Evolutionary conservation across 805 yeast genomes (phyloP), one percentile per base, ranked within the genome.

Genomic region (Myxozyma geophila): DNA sequence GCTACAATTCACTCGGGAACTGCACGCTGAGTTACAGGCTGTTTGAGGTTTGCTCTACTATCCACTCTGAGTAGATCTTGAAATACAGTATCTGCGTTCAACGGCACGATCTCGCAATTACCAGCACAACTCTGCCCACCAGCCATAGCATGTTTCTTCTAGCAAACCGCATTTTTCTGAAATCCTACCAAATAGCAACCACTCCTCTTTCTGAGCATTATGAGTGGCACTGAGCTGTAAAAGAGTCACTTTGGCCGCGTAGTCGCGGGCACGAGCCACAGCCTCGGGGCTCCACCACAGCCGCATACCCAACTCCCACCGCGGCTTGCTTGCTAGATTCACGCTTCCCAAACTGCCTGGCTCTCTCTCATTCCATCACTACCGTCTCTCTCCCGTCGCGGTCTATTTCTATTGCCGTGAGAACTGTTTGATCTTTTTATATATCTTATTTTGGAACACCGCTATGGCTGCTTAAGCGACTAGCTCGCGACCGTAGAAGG

Each of bases 381-480:
- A n/a, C 23, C 36, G 21, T 23, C 58, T 28, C 8, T 33, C 17
- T 49, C 36, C n/a, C 44, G 40, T 28, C 9, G 39, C 46, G 23
- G 44, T 33, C 40, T 40, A 28, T 19, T 41, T 41, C 39, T 54
- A 4, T 19, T 28, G 10, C 6, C 17, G 43, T 13, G 23, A 12
- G 35, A 19, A 4, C 15, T 36, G 7, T 12, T n/a, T n/a, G 19
- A 33, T 21, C 47, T 23, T 17, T 17, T 1, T 52, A 2, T 21
- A 3, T n/a, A 1, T 40, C 10, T 41, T 23, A 44, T 10, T 17
- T 17, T 28, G 8, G 46, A 13, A n/a, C 28, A 51, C 43, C 21
- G 48, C 59, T 57, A 62, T 62, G 66, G 63, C 66, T 28, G 63
- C 60, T 44, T 62, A 62, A 59, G 60, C 59, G 47, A 48, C 49